phyloP scores from a whole-genome alignment of 1,139 yeast species.

The Scheffersomyces lignicola region DNA sequence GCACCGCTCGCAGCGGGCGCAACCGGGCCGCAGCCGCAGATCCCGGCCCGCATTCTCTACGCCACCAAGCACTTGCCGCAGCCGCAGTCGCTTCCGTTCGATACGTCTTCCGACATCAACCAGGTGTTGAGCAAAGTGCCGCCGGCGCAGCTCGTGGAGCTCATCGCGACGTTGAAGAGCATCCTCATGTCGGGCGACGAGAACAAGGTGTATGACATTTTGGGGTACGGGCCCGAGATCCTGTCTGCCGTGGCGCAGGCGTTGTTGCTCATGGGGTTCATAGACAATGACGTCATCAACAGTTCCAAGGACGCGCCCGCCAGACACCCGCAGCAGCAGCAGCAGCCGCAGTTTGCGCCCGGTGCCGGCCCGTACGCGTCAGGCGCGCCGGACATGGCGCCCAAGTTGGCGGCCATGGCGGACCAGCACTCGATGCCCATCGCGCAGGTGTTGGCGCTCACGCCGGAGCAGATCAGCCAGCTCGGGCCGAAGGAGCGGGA shows the following conservation, averaged over 20 bases:
- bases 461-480: constrained; percentile 53
- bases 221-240: constrained; percentile 56
- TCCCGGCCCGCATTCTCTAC: constrained; percentile 46
- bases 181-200: constrained; percentile 51
- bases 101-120: constrained; percentile 52
- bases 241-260: constrained; percentile 73
- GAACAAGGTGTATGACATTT: constrained; percentile 49
- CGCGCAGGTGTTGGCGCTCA: constrained; percentile 60
- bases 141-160: constrained; percentile 67
- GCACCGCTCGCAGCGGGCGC: constrained; percentile 7
- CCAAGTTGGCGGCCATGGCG: constrained; percentile 47
- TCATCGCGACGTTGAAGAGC: constrained; percentile 62
- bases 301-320: constrained; percentile 39
- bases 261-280: constrained; percentile 71
- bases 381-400: constrained; percentile 49
- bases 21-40: constrained; percentile 16
- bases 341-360: constrained; percentile 17
- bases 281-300: constrained; percentile 62
- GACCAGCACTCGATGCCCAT: constrained; percentile 64
- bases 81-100: constrained; percentile 43
- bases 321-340: constrained; percentile 22
- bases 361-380: constrained; percentile 38
- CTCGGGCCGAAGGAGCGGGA: constrained; percentile 61
- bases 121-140: constrained; percentile 61
- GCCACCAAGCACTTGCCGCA: constrained; percentile 55